Conservation (phyloP, 2,329 filamentous ascomycete species). For the Allantophomopsis lycopodina region DNA sequence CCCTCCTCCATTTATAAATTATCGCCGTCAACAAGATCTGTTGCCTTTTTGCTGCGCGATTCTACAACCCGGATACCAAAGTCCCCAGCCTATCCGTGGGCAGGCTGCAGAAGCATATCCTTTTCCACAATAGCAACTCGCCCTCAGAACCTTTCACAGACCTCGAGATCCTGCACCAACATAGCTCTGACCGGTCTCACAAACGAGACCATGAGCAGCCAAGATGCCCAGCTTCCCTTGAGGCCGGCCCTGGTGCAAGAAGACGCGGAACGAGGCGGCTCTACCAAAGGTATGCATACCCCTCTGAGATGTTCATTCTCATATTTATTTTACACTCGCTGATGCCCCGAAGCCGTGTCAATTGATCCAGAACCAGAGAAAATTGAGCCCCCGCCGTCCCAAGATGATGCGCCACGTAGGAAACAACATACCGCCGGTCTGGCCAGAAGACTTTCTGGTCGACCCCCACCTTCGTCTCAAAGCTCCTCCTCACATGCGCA, state of each 20-base stretch:
- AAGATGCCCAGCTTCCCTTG: conserved; percentile 5
- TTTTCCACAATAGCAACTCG: too few relatives aligned
- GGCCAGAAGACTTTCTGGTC: conserved; percentile 5
- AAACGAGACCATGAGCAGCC: neutral
- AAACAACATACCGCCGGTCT: conserved; percentile 12
- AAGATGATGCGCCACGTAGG: conserved; percentile 9
- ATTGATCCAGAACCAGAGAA: conserved; percentile 14
- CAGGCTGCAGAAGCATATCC: too few relatives aligned
- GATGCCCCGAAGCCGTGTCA: conserved; percentile 12
- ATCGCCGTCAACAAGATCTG: too few relatives aligned
- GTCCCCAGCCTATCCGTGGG: too few relatives aligned
- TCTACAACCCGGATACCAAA: too few relatives aligned
- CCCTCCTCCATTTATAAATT: too few relatives aligned
- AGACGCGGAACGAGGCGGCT: conserved; percentile 12
- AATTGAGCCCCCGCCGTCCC: conserved; percentile 4
- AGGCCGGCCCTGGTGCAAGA: conserved; percentile 10
- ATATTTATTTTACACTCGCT: neutral
- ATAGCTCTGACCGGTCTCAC: too few relatives aligned
- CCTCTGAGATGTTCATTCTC: too few relatives aligned
- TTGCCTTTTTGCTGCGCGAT: too few relatives aligned
- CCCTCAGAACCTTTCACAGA: too few relatives aligned
- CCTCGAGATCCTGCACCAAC: too few relatives aligned
- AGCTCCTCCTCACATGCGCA: conserved; percentile 11
- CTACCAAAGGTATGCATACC: conserved; percentile 15
- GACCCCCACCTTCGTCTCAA: conserved; percentile 3